Percentiles rank a stretch among this genome's conserved stretches.
Conservation (phyloP, 2,329 filamentous ascomycete species). For the Sphaerostilbella broomeana region DNA sequence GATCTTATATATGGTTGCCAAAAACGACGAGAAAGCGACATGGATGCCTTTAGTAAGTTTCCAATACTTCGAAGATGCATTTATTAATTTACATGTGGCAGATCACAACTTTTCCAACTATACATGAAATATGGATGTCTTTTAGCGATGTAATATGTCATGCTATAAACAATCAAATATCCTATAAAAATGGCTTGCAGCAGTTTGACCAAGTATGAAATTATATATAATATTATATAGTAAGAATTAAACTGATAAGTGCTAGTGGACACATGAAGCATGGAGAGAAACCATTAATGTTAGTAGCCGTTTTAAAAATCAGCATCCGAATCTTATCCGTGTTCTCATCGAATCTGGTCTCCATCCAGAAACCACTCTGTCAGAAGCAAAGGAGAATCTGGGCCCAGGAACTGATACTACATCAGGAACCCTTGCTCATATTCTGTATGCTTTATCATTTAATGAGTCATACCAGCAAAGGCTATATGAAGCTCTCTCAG, state of each 20-base stretch:
- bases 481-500: constrained; percentile 18
- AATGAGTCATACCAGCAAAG: constrained; percentile 21
- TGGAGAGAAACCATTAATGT: constrained; percentile 1
- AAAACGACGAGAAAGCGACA: constrained; percentile 25
- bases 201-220: constrained; percentile 12
- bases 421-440: constrained; percentile 25
- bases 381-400: constrained; percentile 25
- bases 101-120: constrained; percentile 12
- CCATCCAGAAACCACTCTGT: constrained; percentile 20
- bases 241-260: background rate
- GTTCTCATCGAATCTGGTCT: constrained; percentile 18
- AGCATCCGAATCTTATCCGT: constrained; percentile 17
- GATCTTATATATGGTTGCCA: constrained; percentile 20
- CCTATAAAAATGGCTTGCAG: constrained; percentile 7
- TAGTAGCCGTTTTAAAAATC: background rate
- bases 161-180: constrained; percentile 1
- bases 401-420: constrained; percentile 28
- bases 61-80: background rate
- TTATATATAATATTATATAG: background rate
- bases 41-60: constrained; percentile 22
- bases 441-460: constrained; percentile 23
- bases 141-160: constrained; percentile 1
- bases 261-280: constrained; percentile 8
- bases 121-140: constrained; percentile 10
- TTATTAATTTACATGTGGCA: background rate